These are phyloP conservation scores for Colletotrichum gloeosporioides DNA, from an alignment of 2,329 filamentous ascomycete species.

Conservation along the genomic window DNA sequence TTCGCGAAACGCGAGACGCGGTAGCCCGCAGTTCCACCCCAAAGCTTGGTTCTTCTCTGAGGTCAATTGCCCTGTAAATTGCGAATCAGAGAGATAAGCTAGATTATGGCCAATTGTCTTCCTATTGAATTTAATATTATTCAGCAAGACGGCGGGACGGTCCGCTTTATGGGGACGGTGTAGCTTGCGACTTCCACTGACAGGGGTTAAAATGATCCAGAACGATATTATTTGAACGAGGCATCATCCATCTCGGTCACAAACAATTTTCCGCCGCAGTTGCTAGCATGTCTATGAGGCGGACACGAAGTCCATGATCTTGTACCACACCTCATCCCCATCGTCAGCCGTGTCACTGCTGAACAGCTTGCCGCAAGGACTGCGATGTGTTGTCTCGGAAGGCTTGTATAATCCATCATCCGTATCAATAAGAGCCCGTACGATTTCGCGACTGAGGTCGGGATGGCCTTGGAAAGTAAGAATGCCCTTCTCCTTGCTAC, in stretches of 20 bases:
- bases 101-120: neutral
- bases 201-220: neutral
- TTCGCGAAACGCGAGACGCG: neutral
- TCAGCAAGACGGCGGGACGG: neutral
- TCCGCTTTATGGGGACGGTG: neutral
- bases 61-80: neutral
- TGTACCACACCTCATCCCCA: neutral
- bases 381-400: rapidly evolving
- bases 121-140: neutral
- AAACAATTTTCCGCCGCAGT: neutral
- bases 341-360: neutral
- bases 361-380: neutral
- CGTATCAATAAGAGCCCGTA: neutral
- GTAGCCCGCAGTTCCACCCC: neutral
- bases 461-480: neutral
- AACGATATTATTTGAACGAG: neutral
- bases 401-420: neutral
- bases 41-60: neutral
- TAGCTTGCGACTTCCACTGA: neutral
- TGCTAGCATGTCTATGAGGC: neutral
- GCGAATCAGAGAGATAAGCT: neutral
- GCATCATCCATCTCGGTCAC: neutral
- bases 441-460: neutral
- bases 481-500: neutral
- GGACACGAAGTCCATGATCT: neutral